Evolutionary conservation across 177 flowering plant genomes (phyloP), one percentile per base, ranked within the genome.

Genomic region (Vitis hybrid): DNA sequence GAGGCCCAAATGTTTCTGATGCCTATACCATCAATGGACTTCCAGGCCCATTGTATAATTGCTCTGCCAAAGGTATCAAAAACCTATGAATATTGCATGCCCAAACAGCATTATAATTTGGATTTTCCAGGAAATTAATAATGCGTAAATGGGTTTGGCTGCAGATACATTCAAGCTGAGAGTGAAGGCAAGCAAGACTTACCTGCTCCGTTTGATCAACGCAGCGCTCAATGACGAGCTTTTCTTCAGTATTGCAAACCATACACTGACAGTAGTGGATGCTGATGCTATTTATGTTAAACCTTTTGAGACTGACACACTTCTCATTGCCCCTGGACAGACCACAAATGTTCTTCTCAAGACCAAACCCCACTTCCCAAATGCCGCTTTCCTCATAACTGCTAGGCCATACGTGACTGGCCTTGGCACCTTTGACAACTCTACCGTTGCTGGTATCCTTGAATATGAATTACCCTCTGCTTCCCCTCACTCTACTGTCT

Each of bases 141-240:
- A 39, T 39, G 45, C 1, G 45, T 4, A 39, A 39, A 39, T 39
- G 45, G 45, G 2, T 8, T 22, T 60, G 29, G 22, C 65, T 26
- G 67, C 79, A 84, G 86, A 84, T 51, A 80, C 87, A 2, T 86
- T 78, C 66, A 82, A 75, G 75, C 74, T 84, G 64, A 80, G 68
- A 62, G 89, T 87, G 67, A 74, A 79, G 74, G 81, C 79, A 0
- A 87, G 85, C 3, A 85, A 85, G 65, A 84, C 86, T 0, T 87
- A 85, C 56, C 78, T 87, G 15, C 81, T 87, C 0, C 85, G 90
- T 1, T 60, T 85, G 4, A 79, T 84, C 83, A 84, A 82, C 31
- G 89, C 87, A 49, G 85, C 84, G 60, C 81, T 86, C 57, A 82
- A 87, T 51, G 86, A 83, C 21, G 87, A 83, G 68, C 84, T 87